phyloP scores from a whole-genome alignment of 2,329 filamentous ascomycete genomes.

The Claviceps lovelessii region DNA sequence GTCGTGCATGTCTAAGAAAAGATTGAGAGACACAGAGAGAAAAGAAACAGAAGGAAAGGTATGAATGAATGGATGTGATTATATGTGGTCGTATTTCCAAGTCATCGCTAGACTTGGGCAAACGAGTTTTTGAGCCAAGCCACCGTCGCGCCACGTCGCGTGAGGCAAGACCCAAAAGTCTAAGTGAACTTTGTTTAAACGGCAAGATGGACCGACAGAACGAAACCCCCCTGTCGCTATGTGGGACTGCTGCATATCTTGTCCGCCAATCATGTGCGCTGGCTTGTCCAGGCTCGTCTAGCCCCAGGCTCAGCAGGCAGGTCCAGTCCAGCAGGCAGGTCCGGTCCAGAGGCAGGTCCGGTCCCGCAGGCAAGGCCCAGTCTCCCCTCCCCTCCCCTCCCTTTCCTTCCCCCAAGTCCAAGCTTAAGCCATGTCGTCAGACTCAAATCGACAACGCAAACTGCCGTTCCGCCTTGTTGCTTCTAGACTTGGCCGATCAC shows the following conservation, averaged over 20 bases:
- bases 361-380: no score
- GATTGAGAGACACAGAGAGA: neutral
- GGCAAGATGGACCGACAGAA: neutral
- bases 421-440: neutral
- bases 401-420: neutral
- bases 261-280: neutral
- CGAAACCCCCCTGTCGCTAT: neutral
- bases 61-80: neutral
- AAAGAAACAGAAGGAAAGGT: neutral
- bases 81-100: neutral
- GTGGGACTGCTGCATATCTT: neutral
- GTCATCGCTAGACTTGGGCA: neutral
- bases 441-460: neutral
- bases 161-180: neutral
- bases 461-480: neutral
- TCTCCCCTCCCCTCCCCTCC: no score
- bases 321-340: no score
- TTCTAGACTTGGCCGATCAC: neutral
- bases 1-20: no score
- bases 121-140: neutral
- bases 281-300: neutral
- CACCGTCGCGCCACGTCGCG: neutral
- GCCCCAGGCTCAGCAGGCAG: no score
- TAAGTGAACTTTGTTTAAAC: neutral
- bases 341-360: no score